Percentiles rank a stretch among this genome's conserved stretches.
Evolutionary conservation across 2,329 filamentous ascomycete genomes (phyloP).

Genomic region (Plenodomus lindquistii): DNA sequence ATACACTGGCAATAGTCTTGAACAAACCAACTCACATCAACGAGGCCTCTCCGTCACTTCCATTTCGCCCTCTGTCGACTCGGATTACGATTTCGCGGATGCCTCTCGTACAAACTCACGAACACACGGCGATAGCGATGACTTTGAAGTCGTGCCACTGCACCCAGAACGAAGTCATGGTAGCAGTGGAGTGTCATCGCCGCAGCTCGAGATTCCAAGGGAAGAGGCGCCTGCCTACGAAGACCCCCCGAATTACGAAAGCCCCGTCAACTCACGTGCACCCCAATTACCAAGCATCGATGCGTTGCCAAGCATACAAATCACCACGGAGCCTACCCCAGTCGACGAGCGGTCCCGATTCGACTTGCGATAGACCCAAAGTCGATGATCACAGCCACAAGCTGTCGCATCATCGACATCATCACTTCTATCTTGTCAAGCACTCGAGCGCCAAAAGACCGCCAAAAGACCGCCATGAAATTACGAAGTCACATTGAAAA

Average conservation of each 20-base stretch:
- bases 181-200: slow-evolving; percentile 23
- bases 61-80: slow-evolving; percentile 41
- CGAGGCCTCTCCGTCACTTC: slow-evolving; percentile 51
- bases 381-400: not conserved
- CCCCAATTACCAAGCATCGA: slow-evolving; percentile 46
- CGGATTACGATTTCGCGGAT: slow-evolving; percentile 39
- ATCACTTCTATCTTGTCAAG: not conserved
- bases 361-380: not conserved
- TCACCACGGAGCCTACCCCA: slow-evolving; percentile 43
- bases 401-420: not conserved
- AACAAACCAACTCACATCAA: slow-evolving; percentile 41
- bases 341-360: slow-evolving; percentile 7
- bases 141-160: slow-evolving; percentile 50
- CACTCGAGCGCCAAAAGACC: not conserved
- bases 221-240: slow-evolving; percentile 48
- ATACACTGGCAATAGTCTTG: slow-evolving; percentile 30
- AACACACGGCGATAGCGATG: slow-evolving; percentile 31
- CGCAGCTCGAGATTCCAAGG: slow-evolving; percentile 31
- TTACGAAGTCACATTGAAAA: not conserved
- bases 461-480: not conserved
- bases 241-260: slow-evolving; percentile 55
- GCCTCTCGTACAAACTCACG: slow-evolving; percentile 22
- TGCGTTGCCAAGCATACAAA: slow-evolving; percentile 49
- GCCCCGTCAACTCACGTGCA: slow-evolving; percentile 40
- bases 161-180: slow-evolving; percentile 42